Conservation (phyloP, 345 rosid genomes). For the Turritis glabra region DNA sequence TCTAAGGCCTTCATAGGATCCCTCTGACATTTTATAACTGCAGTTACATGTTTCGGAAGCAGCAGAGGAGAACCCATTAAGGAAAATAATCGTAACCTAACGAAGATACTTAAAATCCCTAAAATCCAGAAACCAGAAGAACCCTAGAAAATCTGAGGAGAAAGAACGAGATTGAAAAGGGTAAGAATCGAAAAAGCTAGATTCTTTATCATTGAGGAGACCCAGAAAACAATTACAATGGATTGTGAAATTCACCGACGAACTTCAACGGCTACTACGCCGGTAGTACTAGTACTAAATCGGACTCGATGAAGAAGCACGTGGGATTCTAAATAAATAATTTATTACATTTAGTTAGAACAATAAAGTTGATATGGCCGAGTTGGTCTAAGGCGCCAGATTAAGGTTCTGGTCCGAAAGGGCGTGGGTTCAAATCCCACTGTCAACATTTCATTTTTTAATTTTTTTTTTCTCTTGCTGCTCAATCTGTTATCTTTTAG, state of each 20-base stretch:
- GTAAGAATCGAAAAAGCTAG: not conserved
- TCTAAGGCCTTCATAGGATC: constrained; percentile 70
- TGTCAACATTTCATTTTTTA: constrained; percentile 46
- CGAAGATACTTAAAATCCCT: constrained; percentile 25
- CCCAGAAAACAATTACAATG: not conserved
- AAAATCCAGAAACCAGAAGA: constrained; percentile 2
- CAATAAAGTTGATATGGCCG: constrained; percentile 67
- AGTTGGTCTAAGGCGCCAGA: constrained; percentile 98
- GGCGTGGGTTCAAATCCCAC: constrained; percentile 98
- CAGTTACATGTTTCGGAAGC: constrained; percentile 81
- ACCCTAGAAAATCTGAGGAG: not conserved
- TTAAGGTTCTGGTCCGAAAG: constrained; percentile 99
- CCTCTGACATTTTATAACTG: constrained; percentile 69
- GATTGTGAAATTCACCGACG: not conserved
- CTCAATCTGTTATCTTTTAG: not conserved
- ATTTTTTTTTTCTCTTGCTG: not conserved
- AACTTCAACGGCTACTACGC: constrained; percentile 6
- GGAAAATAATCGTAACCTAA: constrained; percentile 12
- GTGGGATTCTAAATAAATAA: not conserved
- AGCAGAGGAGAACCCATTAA: constrained; percentile 65
- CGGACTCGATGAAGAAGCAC: not conserved
- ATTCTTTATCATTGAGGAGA: not conserved
- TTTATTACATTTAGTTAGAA: accelerated
- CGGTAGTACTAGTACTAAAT: not conserved
- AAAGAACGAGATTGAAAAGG: not conserved